A percentile compares a stretch with the other conserved stretches of the same genome.
phyloP scores from a whole-genome alignment of 2,329 filamentous ascomycete species.

The Aspergillus persii region DNA sequence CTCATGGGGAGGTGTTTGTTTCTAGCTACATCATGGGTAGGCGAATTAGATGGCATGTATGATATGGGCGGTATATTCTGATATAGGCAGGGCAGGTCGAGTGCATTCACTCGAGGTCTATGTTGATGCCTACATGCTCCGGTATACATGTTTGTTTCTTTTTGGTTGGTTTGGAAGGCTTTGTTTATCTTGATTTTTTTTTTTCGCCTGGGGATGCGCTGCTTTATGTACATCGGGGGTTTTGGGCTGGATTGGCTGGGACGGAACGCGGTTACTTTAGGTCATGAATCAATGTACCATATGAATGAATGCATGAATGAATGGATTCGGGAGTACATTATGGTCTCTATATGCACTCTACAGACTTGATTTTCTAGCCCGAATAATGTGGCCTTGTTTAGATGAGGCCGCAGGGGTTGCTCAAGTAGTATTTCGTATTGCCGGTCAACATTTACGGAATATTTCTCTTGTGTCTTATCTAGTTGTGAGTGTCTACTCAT shows the following conservation, averaged over 20 bases:
- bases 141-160: neutral
- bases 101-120: neutral
- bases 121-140: neutral
- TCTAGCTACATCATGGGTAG: neutral
- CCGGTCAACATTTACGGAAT: no score
- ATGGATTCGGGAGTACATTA: neutral
- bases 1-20: neutral
- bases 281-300: neutral
- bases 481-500: no score
- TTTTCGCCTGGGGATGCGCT: neutral
- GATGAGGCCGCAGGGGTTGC: no score
- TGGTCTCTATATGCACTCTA: neutral
- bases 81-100: neutral
- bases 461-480: no score
- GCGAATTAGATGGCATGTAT: neutral
- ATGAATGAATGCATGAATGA: neutral
- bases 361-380: no score
- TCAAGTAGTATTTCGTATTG: no score
- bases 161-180: neutral
- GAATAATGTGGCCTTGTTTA: no score
- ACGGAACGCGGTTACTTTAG: neutral
- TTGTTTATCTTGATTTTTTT: neutral
- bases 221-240: neutral
- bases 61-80: neutral
- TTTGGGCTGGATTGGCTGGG: neutral